Base-by-base conservation (phyloP, 2,329 filamentous ascomycete species). In the Fusarium proliferatum region DNA sequence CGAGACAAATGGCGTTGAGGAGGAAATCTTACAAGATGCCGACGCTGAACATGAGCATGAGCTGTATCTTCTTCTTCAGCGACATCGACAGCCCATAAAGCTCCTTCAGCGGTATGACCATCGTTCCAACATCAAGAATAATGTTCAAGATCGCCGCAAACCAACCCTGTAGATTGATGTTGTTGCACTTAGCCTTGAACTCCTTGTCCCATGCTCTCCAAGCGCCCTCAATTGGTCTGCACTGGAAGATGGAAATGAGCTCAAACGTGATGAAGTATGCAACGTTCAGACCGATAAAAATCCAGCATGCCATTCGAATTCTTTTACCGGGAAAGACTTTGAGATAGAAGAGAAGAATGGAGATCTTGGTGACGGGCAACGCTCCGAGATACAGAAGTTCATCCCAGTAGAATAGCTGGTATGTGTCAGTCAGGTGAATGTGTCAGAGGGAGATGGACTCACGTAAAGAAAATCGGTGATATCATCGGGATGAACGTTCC, bases 191-290 rank as follows among this genome's bases (percentile, higher is more conserved):
- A 2, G 87, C 87, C 0, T 72, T 30, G 39, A 82, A 80, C 61
- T 83, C 78, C 3, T 81, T 83, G 42, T 86, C 84, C 86, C 87
- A 89, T 5, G 78, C 78, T 1, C 77, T 82, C 88, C 88, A 90
- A 69, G 84, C 85, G 42, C 81, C 85, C 13, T 77, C 77, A 21
- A 89, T 79, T 1, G 87, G 87, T 6, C 64, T 77, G 78, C 87
- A 88, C 63, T 87, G 84, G 52, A 88, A 85, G 19, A 86, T 75
- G 13, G 80, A 83, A 17, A 83, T 76, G 3, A 86, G 77, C 16
- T 63, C 73, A 43, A 73, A 76, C 0, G 64, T 23, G 5, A 76
- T 75, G 11, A 76, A 74, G 26, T 76, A 76, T 11, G 62, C 73
- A 5, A 53, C 43, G 16, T 76, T 76, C 5, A 76, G 57, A 0